Conservation (phyloP, 805 yeast species). For the Candida sanyiensis region DNA sequence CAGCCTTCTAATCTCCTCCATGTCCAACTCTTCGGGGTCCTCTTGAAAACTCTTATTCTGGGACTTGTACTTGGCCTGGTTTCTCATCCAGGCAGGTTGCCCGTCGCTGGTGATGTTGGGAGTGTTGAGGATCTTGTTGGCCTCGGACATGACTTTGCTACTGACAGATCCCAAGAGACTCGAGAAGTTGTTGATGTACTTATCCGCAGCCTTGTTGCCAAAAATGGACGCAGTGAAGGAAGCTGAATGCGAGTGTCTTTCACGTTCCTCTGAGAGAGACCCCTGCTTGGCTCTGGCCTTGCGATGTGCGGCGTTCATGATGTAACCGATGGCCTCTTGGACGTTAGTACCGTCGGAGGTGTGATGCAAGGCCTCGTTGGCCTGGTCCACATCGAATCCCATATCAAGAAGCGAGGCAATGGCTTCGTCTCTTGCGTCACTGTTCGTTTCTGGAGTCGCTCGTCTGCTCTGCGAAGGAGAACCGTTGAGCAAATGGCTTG, state of each 20-base stretch:
- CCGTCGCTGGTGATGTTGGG: constrained; percentile 28
- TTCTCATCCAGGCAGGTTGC: constrained; percentile 73
- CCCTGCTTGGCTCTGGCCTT: constrained; percentile 29
- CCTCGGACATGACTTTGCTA: constrained; percentile 22
- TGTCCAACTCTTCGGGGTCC: constrained; percentile 42
- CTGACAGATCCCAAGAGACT: constrained; percentile 19
- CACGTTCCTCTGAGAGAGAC: constrained; percentile 10
- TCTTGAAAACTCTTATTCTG: constrained; percentile 34
- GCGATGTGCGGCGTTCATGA: constrained; percentile 56
- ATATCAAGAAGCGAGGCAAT: constrained; percentile 72
- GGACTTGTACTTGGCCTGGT: constrained; percentile 41
- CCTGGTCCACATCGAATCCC: constrained; percentile 64
- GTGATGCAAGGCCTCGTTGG: constrained; percentile 52
- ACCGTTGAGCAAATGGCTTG: not conserved
- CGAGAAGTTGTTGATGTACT: constrained; percentile 19
- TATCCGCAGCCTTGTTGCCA: constrained; percentile 13
- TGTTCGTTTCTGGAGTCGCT: constrained; percentile 8
- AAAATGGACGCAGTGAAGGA: not conserved
- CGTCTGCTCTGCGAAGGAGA: constrained; percentile 4
- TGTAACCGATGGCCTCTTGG: constrained; percentile 56
- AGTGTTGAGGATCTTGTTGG: constrained; percentile 27
- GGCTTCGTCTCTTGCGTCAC: constrained; percentile 37
- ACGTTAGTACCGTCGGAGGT: constrained; percentile 50
- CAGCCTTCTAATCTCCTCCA: constrained; percentile 16
- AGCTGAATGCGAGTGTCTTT: not conserved